These are phyloP conservation scores for Paratinospora sagittata DNA, from an alignment of 164 flowering plant species.

Conservation along the genomic window DNA sequence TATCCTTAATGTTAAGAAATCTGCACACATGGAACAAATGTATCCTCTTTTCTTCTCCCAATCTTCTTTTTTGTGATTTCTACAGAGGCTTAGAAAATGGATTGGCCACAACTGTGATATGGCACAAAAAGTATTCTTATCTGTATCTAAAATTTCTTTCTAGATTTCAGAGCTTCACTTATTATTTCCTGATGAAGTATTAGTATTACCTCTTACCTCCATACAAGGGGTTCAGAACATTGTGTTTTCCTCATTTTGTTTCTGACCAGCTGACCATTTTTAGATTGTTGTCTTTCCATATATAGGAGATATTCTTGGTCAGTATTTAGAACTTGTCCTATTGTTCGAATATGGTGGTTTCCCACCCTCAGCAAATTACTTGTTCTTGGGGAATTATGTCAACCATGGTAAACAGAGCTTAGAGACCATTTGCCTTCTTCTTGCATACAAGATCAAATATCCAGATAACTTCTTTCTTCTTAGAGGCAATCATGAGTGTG, in stretches of 20 bases:
- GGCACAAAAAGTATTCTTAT: neutral
- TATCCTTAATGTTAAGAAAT: too few relatives aligned
- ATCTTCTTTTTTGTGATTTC: too few relatives aligned
- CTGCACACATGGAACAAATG: too few relatives aligned
- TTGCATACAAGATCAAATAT: constrained; percentile 57
- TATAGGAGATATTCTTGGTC: constrained; percentile 62
- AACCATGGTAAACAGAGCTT: constrained; percentile 69
- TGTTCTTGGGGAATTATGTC: constrained; percentile 59
- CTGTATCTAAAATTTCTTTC: too few relatives aligned
- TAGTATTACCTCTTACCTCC: too few relatives aligned
- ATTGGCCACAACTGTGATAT: neutral
- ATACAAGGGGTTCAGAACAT: neutral
- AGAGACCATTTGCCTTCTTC: constrained; percentile 61
- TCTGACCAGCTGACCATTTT: neutral
- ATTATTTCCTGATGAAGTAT: too few relatives aligned
- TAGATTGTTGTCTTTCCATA: neutral
- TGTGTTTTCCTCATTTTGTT: neutral
- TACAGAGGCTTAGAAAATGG: neutral
- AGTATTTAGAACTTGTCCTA: constrained; percentile 50
- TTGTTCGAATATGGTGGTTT: constrained; percentile 57
- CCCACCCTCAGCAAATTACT: constrained; percentile 54
- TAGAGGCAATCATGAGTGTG: constrained; percentile 59
- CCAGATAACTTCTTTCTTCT: constrained; percentile 56
- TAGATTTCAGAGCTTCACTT: too few relatives aligned
- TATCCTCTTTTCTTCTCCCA: too few relatives aligned